Evolutionary conservation across 1,139 yeast genomes (phyloP), one percentile per base, ranked within the genome.

Genomic region (Taiozyma sp.): DNA sequence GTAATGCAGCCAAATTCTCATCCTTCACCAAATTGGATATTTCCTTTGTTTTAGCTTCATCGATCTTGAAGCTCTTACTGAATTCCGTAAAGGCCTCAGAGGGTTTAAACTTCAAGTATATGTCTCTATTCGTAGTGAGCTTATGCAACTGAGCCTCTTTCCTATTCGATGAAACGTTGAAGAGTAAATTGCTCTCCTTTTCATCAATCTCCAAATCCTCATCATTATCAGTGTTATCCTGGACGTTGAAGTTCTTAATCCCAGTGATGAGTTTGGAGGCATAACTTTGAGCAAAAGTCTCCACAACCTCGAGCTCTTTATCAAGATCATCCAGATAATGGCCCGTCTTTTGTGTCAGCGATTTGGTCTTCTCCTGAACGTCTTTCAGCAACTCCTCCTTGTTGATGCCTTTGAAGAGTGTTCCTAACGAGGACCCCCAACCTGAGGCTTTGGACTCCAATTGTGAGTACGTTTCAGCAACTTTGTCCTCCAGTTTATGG

Each of bases 311-410:
- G 47, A 88, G 72, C 56, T 80, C 86, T 23, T 78, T 72, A 64
- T 87, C 96, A 53, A 87, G 72, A 12, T 76, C 74, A 60, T 87
- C 91, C 54, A 87, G 72, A 48, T 84, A 84, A 50, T 64, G 63
- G 57, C 75, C 81, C 8, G 91, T 87, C 53, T 75, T 78, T 28
- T 63, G 62, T 34, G 70, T 60, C 19, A 32, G 8, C 16, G 10
- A 8, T 10, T 30, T 30, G 4, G 34, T 30, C 16, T 13, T 32
- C 9, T 32, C 36, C 9, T 32, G 19, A 13, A 32, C 36, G 4
- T 44, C 44, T 38, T 19, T 38, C 2, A 48, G n/a, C 13, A 30
- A 43, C 13, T 47, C 43, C 12, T 49, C 45, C 8, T 46, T 23
- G 8, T 46, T 42, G n/a, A 46, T 34, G n/a, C 13, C 41, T 9